A percentile compares a stretch with the other conserved stretches of the same genome.
Conservation (phyloP, 2,329 filamentous ascomycete species). For the Trichoderma polysporum region DNA sequence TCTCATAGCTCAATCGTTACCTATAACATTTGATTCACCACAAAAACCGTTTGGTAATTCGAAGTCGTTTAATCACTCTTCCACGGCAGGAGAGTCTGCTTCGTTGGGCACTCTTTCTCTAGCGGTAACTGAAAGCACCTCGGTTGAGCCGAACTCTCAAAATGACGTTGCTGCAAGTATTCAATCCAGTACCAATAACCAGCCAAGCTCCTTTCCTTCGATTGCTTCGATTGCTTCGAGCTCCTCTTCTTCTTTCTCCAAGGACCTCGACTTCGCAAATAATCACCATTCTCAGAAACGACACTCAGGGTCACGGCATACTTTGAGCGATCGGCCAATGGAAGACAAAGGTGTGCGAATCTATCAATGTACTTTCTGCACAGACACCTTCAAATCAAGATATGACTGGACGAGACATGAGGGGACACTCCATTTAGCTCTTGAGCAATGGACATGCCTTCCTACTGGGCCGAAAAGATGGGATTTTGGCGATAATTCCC, state of each 20-base stretch:
- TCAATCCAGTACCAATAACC: neutral
- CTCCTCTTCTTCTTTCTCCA: neutral
- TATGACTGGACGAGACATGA: neutral
- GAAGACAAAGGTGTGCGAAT: neutral
- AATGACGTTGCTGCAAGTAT: neutral
- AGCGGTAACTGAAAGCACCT: neutral
- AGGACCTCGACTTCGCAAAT: neutral
- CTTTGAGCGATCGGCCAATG: neutral
- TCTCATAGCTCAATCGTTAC: neutral
- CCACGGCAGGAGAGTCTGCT: neutral
- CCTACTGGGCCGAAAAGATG: neutral
- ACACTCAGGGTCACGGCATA: neutral
- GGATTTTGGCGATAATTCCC: neutral
- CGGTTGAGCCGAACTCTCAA: neutral
- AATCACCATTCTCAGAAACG: neutral
- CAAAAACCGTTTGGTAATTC: too few relatives aligned
- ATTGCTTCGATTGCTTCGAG: neutral
- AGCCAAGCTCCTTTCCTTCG: neutral
- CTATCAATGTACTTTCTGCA: neutral
- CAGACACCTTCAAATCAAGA: neutral
- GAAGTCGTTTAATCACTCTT: too few relatives aligned
- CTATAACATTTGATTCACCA: too few relatives aligned
- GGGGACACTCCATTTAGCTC: neutral
- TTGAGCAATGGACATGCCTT: neutral
- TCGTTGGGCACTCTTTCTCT: neutral